Base-by-base conservation (phyloP, 495 filamentous ascomycete genomes). In the Saxophila tyrrhenica region DNA sequence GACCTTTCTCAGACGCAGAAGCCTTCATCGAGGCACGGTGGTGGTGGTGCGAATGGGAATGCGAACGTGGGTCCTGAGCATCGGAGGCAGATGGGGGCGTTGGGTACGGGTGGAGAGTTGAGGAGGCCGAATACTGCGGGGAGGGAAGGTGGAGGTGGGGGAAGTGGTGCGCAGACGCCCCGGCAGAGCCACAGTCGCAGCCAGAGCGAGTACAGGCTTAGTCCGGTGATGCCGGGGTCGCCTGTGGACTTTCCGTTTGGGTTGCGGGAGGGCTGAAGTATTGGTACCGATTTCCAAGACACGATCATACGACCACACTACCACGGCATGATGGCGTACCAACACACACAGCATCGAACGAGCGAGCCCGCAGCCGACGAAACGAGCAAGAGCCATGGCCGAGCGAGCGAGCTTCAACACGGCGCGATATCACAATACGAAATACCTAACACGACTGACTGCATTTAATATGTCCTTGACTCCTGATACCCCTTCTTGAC, bases 111-210 rank as follows among this genome's bases (percentile, higher is more conserved):
- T n/a, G n/a, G n/a, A n/a, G n/a, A n/a, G n/a, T n/a, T n/a, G n/a
- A n/a, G n/a, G n/a, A n/a, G n/a, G n/a, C n/a, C n/a, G n/a, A n/a
- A n/a, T n/a, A n/a, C n/a, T n/a, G n/a, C n/a, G n/a, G n/a, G n/a
- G n/a, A n/a, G n/a, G n/a, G n/a, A n/a, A n/a, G n/a, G n/a, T n/a
- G n/a, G n/a, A n/a, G n/a, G n/a, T n/a, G n/a, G n/a, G n/a, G n/a
- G n/a, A n/a, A n/a, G n/a, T n/a, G n/a, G n/a, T n/a, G n/a, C n/a
- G n/a, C n/a, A n/a, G n/a, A 50, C 32, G 20, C 45, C 45, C 8
- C 20, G n/a, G 15, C 39, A 21, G 48, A 10, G 51, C 1, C 57
- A 60, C 52, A 39, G 46, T 15, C 57, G 57, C 16, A 60, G 57
- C 43, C 35, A 48, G 20, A 60, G 57, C 57, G 57, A 60, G 16